A percentile compares a stretch with the other conserved stretches of the same genome.
These are phyloP conservation scores for Leishmania tarentolae DNA, from an alignment of 208 protist genomes.

Conservation along the genomic window DNA sequence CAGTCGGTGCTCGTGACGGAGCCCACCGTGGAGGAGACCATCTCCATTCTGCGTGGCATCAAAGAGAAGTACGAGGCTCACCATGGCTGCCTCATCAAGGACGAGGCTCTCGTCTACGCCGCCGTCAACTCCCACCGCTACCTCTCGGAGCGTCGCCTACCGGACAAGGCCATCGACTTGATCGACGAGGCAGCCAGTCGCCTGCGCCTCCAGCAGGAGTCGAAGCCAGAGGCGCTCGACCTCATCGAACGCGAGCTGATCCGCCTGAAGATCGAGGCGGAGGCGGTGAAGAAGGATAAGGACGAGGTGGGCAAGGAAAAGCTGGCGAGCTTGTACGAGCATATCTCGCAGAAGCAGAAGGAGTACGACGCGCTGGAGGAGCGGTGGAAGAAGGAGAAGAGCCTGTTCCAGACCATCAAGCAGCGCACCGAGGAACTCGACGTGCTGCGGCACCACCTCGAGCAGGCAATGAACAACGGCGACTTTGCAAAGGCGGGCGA, in stretches of 20 bases:
- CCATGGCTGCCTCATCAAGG: constrained; percentile 91
- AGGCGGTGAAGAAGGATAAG: constrained; percentile 94
- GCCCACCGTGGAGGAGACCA: constrained; percentile 96
- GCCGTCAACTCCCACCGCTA: constrained; percentile 95
- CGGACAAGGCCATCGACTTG: constrained; percentile 99
- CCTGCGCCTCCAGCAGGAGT: constrained; percentile 94
- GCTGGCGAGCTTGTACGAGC: constrained; percentile 71
- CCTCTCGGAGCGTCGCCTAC: constrained; percentile 96
- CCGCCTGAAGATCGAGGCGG: constrained; percentile 92
- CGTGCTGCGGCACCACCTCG: constrained; percentile 79
- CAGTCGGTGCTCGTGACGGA: constrained; percentile 97
- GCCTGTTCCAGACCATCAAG: constrained; percentile 89
- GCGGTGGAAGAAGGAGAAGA: constrained; percentile 89
- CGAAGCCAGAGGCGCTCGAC: constrained; percentile 96
- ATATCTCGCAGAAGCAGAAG: constrained; percentile 75
- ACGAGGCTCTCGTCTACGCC: constrained; percentile 90
- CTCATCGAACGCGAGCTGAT: constrained; percentile 91
- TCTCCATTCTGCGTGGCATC: constrained; percentile 97
- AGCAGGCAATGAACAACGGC: constrained; percentile 74
- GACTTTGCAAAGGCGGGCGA: constrained; percentile 85
- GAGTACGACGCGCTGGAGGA: constrained; percentile 86
- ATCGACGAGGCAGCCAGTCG: constrained; percentile 97
- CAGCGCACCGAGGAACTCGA: constrained; percentile 91
- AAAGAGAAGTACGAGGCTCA: constrained; percentile 94
- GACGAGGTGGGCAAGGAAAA: constrained; percentile 89